phyloP scores from a whole-genome alignment of 202 grass and related monocot genomes.

The Setaria italica region DNA sequence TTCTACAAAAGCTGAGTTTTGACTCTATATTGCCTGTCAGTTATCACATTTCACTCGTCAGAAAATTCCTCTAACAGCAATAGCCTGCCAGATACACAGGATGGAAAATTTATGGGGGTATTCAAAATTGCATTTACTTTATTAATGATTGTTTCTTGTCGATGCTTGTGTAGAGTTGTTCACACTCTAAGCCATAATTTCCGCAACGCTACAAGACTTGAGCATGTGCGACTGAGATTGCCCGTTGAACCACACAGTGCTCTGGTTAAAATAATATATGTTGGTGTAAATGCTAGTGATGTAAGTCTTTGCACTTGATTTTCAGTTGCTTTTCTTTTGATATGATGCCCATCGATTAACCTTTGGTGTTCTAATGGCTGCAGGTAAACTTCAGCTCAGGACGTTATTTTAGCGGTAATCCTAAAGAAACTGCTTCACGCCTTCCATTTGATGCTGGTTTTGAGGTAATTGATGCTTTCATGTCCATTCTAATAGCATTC shows the following conservation, averaged over 20 bases:
- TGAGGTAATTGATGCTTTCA: constrained; percentile 65
- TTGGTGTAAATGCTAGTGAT: constrained; percentile 99
- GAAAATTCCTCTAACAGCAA: not conserved
- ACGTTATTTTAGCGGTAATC: constrained; percentile 78
- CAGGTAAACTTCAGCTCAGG: constrained; percentile 99
- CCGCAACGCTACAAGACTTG: constrained; percentile 80
- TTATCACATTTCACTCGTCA: constrained; percentile 8
- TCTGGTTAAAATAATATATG: constrained; percentile 93
- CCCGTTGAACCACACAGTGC: constrained; percentile 78
- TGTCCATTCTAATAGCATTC: not conserved
- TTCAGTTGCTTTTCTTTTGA: constrained; percentile 33
- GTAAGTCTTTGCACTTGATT: constrained; percentile 63
- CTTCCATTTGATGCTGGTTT: constrained; percentile 99
- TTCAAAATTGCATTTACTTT: constrained; percentile 23
- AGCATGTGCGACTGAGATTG: constrained; percentile 67
- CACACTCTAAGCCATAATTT: constrained; percentile 94
- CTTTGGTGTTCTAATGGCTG: constrained; percentile 29
- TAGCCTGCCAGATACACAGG: constrained; percentile 8
- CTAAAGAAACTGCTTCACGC: constrained; percentile 68
- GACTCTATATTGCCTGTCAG: constrained; percentile 20
- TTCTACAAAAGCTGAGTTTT: constrained; percentile 33
- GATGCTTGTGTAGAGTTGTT: constrained; percentile 78
- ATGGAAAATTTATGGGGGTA: constrained; percentile 2
- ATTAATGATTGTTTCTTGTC: constrained; percentile 42
- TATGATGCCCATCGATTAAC: constrained; percentile 26